Percentiles rank a stretch among this genome's conserved stretches.
phyloP scores from a whole-genome alignment of 257 asterid genomes.

The Nicotiana attenuata region DNA sequence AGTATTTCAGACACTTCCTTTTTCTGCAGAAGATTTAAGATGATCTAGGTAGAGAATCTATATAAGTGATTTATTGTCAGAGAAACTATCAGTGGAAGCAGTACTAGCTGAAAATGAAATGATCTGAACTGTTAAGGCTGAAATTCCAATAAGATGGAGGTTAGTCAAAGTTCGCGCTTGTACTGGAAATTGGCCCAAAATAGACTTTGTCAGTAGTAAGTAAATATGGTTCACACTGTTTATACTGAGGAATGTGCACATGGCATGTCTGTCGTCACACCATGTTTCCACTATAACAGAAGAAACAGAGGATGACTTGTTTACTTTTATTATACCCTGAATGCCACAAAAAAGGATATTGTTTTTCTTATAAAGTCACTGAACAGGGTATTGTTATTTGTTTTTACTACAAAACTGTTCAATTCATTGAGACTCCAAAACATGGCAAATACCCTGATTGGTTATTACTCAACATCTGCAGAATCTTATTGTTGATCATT shows the following conservation, averaged over 20 bases:
- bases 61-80: background rate
- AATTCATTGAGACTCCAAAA: background rate
- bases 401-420: background rate
- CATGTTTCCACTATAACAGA: background rate
- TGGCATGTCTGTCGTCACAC: background rate
- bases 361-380: background rate
- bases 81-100: background rate
- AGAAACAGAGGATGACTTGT: background rate
- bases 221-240: background rate
- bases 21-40: background rate
- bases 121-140: constrained; percentile 5
- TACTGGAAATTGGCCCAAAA: background rate
- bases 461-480: background rate
- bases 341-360: background rate
- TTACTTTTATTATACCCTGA: background rate
- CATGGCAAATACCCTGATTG: background rate
- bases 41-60: background rate
- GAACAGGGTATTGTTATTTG: background rate
- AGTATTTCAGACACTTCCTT: background rate
- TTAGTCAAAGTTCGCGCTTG: background rate
- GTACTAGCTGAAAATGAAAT: background rate
- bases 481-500: background rate
- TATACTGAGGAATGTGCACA: background rate
- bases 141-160: background rate
- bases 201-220: background rate